Base-by-base conservation (phyloP, 2,329 filamentous ascomycete genomes). In the Paracamarosporium sp. region DNA sequence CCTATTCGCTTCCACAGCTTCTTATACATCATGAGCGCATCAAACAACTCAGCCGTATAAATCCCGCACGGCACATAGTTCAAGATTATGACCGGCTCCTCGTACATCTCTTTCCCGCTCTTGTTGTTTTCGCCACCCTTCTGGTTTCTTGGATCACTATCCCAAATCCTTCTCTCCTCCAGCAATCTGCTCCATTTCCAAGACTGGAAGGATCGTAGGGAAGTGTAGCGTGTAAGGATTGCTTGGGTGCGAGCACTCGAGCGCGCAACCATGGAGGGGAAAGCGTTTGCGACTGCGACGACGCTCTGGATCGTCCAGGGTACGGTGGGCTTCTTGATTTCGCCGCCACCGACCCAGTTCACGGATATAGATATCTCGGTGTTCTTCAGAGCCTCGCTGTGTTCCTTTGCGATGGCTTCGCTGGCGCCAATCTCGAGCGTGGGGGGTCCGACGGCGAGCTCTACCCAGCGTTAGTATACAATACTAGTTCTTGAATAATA, bases 321-420 rank as follows among this genome's bases (percentile, higher is more conserved):
- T 1, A 65, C 65, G 31, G 64, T 61, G 4, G 71, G 70, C 43
- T 68, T 69, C 57, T 74, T 74, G 62, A 75, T 65, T 30, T 72
- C 66, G 9, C 72, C 72, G 12, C 72, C 72, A 17, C 72, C 72
- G 8, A 68, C 61, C 72, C 72, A 75, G 47, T 71, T 73, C 5
- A 75, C 71, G 1, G 67, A 71, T 41, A 75, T 72, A 17, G 69
- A 71, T 9, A 73, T 72, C 52, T 74, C 72, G 4, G 68, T 73
- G 45, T 71, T 66, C 43, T 61, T 66, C 5, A 71, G 45, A 4
- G 64, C 62, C 56, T 72, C 68, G 11, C 41, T 56, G 36, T 71
- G 66, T 20, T 65, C 57, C 36, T 65, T 68, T 5, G 62, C 53
- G 17, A 69, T 31, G 15, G 61, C 56, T 47, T 72, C 66, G n/a